phyloP scores from a whole-genome alignment of 805 yeast species.

The Cyberlindnera americana region DNA sequence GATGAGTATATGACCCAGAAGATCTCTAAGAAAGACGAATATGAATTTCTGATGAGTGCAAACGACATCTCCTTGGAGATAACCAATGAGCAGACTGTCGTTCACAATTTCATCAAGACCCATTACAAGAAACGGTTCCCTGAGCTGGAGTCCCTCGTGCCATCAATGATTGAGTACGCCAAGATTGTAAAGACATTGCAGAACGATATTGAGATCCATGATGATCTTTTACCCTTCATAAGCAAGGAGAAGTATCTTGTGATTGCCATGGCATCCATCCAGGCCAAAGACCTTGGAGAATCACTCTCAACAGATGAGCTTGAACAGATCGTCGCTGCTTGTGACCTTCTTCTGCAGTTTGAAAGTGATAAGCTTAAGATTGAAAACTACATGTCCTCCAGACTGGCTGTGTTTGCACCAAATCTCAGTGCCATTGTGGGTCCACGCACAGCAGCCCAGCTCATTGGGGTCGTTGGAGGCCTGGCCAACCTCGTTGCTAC shows the following conservation, averaged over 20 bases:
- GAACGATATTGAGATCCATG: constrained; percentile 37
- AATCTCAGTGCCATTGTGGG: constrained; percentile 74
- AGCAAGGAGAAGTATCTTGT: constrained; percentile 67
- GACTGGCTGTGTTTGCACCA: constrained; percentile 67
- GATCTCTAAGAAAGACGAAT: constrained; percentile 34
- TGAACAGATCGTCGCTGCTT: constrained; percentile 38
- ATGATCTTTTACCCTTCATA: constrained; percentile 33
- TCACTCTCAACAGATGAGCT: constrained; percentile 34
- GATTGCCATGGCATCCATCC: constrained; percentile 68
- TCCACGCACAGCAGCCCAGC: constrained; percentile 64
- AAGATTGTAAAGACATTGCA: constrained; percentile 48
- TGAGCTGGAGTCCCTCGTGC: constrained; percentile 62
- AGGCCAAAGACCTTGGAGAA: constrained; percentile 33
- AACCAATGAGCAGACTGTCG: constrained; percentile 46
- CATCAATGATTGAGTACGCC: constrained; percentile 61
- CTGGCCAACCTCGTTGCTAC: constrained; percentile 57
- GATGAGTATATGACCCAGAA: constrained; percentile 17
- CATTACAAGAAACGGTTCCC: constrained; percentile 63
- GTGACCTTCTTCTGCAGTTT: constrained; percentile 46
- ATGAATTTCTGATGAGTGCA: constrained; percentile 47
- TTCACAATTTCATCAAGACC: constrained; percentile 47
- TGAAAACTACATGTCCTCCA: constrained; percentile 50
- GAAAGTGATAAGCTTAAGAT: constrained; percentile 41
- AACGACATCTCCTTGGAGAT: constrained; percentile 55
- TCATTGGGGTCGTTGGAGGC: constrained; percentile 69